These are phyloP conservation scores for Plantago ovata DNA, from an alignment of 257 asterid species.

Conservation along the genomic window DNA sequence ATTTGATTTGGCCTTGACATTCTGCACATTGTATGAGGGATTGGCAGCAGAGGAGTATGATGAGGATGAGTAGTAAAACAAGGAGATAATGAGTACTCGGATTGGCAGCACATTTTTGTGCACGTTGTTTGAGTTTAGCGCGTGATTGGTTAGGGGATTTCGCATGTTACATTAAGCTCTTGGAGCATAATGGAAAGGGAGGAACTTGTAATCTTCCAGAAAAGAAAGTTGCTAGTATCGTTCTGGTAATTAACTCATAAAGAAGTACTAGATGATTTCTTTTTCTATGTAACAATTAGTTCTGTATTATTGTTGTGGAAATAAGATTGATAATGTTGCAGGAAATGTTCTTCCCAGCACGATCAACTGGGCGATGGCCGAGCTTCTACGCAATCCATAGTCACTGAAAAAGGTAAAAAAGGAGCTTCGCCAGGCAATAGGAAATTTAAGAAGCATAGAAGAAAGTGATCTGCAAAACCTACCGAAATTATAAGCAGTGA, in stretches of 20 bases:
- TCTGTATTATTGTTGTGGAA: not conserved
- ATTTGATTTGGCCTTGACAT: too few species aligned
- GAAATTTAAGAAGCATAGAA: constrained; percentile 14
- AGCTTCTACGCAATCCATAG: constrained; percentile 35
- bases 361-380: constrained; percentile 44
- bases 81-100: too few species aligned
- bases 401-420: constrained; percentile 24
- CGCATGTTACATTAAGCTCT: too few species aligned
- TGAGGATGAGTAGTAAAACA: too few species aligned
- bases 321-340: not conserved
- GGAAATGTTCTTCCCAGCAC: constrained; percentile 38
- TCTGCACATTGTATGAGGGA: too few species aligned
- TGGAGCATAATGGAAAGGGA: constrained; percentile 36
- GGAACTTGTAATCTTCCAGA: constrained; percentile 39
- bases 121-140: too few species aligned
- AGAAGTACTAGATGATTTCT: too few species aligned
- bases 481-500: constrained; percentile 38
- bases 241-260: constrained; percentile 40
- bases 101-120: too few species aligned
- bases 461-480: constrained; percentile 34
- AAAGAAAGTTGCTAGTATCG: constrained; percentile 34
- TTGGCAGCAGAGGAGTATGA: too few species aligned
- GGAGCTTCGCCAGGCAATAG: constrained; percentile 27
- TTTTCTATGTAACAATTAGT: constrained; percentile 19
- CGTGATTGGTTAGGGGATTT: too few species aligned